Evolutionary conservation across 495 filamentous ascomycete species (phyloP), one percentile per base, ranked within the genome.

Genomic region (Hyaloscypha variabilis): DNA sequence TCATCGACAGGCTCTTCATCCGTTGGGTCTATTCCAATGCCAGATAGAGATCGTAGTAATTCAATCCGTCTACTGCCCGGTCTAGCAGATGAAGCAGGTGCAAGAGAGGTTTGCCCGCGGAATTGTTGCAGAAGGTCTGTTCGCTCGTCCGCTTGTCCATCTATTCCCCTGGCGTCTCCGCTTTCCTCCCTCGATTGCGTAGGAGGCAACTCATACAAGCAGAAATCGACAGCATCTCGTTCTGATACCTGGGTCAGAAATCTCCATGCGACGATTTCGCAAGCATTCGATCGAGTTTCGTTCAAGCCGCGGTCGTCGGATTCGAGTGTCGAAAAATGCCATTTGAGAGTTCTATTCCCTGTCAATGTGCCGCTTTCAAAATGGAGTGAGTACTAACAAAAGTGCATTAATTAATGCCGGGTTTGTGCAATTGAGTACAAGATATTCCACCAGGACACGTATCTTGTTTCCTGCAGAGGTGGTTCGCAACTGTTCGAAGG

Each of bases 181-280:
- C 76, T 72, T 8, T n/a, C 10, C 17, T 56, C 73, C 67, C 2
- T 58, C 72, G 69, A 57, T 65, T 62, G 29, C 64, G 21, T 54
- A 39, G 79, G 76, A 3, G 88, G 88, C 31, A 96, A 83, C 71
- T 97, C 92, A 67, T 90, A 87, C n/a, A 96, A 82, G 54, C 95
- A 87, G 68, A 87, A 92, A 49, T 95, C 90, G 42, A 97, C 89
- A 11, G 87, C 87, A 69, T 97, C 94, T 30, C 87, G 79, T 65
- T 94, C 90, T 4, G 91, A 89, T 25, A 97, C 76, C 72, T 88
- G 88, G 36, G 87, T 88, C 51, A 97, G 80, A 67, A 95, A 93
- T 53, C 94, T 85, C 90, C 93, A 97, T 29, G 94, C 94, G 21
- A 96, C 90, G 67, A 94, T 91, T 77, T 98, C 94, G 74, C 93